A percentile compares a stretch with the other conserved stretches of the same genome.
Conservation (phyloP, 1,284 basidiomycete genomes). For the Pseudozyma sp. region DNA sequence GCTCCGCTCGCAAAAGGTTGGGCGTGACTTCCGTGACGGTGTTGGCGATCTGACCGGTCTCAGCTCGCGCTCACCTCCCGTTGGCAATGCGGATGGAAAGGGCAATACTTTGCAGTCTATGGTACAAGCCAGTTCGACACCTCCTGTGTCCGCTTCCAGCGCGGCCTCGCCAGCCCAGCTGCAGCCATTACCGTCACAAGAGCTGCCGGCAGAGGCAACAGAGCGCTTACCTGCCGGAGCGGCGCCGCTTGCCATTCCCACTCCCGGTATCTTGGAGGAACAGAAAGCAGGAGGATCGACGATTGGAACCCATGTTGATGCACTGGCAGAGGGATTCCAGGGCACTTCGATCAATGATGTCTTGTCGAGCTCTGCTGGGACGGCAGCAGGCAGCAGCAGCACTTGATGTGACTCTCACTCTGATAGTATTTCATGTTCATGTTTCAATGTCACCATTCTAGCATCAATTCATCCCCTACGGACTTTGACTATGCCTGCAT, state of each 20-base stretch:
- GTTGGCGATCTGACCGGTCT: slow-evolving; percentile 49
- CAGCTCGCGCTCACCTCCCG: slow-evolving; percentile 47
- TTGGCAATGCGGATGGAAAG: slow-evolving; percentile 25
- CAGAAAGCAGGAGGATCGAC: slow-evolving; percentile 24
- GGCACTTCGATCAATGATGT: slow-evolving; percentile 42
- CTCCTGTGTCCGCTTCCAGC: slow-evolving; percentile 27
- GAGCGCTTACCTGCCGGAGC: slow-evolving; percentile 43
- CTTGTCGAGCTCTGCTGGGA: slow-evolving; percentile 25
- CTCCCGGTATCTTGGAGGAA: slow-evolving; percentile 43
- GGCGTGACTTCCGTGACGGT: slow-evolving; percentile 46
- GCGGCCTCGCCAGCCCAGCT: slow-evolving; percentile 9
- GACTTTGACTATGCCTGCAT: neutral
- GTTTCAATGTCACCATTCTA: slow-evolving; percentile 21
- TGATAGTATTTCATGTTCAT: neutral
- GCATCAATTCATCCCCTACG: neutral
- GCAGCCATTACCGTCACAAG: slow-evolving; percentile 8
- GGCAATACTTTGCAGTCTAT: slow-evolving; percentile 21
- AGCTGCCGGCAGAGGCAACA: slow-evolving; percentile 6
- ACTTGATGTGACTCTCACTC: neutral
- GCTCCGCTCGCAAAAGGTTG: slow-evolving; percentile 38
- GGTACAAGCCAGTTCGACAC: slow-evolving; percentile 24
- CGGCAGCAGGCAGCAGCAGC: slow-evolving; percentile 17
- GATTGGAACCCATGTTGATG: slow-evolving; percentile 36
- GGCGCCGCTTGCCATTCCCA: slow-evolving; percentile 43
- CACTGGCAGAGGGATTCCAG: slow-evolving; percentile 33